These are phyloP conservation scores for Peniophora sp. DNA, from an alignment of 1,284 basidiomycete genomes.

Conservation along the genomic window DNA sequence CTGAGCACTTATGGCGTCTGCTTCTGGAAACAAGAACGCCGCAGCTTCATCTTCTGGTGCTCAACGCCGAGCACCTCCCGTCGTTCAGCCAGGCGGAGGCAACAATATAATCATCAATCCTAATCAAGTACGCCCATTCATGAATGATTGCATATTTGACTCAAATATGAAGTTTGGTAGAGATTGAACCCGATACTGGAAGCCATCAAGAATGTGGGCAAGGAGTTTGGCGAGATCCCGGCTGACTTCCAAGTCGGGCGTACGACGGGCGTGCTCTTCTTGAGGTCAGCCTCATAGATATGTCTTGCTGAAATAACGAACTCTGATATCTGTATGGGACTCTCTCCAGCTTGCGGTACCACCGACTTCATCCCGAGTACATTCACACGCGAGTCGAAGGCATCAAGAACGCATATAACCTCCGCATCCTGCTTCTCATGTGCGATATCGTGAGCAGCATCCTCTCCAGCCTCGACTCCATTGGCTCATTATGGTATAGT, in stretches of 20 bases:
- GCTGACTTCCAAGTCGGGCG: slow-evolving; percentile 94
- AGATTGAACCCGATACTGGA: slow-evolving; percentile 85
- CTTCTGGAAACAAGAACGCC: too few species aligned
- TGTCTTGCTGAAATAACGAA: slow-evolving; percentile 1
- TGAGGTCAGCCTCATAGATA: slow-evolving; percentile 55
- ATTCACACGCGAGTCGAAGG: slow-evolving; percentile 87
- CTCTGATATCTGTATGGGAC: neutral
- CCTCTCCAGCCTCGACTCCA: too few species aligned
- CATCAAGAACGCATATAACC: slow-evolving; percentile 73
- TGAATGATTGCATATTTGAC: neutral
- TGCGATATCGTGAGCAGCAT: slow-evolving; percentile 80
- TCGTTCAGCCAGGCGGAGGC: slow-evolving; percentile 1
- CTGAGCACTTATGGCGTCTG: too few species aligned
- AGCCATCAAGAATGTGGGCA: slow-evolving; percentile 80
- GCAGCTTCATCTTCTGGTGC: too few species aligned
- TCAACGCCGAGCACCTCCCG: neutral
- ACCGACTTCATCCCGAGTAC: slow-evolving; percentile 96
- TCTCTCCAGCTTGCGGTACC: slow-evolving; percentile 74
- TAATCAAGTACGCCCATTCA: slow-evolving; percentile 1
- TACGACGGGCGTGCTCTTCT: slow-evolving; percentile 89
- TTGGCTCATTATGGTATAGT: slow-evolving; percentile 32
- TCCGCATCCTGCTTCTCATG: slow-evolving; percentile 84
- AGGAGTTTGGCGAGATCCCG: slow-evolving; percentile 92
- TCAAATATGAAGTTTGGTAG: slow-evolving; percentile 28
- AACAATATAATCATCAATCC: slow-evolving; percentile 13